Base-by-base conservation (phyloP, 192 early-diverging fungal genomes). In the Coemansia sp. region DNA sequence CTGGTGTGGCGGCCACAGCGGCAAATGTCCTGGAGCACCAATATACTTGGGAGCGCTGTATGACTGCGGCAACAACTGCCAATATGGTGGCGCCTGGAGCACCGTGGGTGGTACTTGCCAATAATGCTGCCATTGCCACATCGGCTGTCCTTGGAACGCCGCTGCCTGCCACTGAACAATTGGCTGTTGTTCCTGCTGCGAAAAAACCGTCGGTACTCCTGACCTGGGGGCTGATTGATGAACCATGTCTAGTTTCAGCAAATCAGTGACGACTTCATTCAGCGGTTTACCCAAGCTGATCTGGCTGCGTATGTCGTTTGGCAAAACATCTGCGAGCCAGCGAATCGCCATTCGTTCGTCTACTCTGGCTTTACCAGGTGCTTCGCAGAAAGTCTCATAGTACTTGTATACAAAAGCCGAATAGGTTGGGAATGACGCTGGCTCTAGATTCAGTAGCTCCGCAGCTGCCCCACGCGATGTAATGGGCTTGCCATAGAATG, bases 301-400 rank as follows among this genome's bases (percentile, higher is more conserved):
- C 13, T 55, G 52, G 52, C 26, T 55, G 52, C 11, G 28, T 3
- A 55, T 1, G 13, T 55, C 3, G 6, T 14, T 3, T 19, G 52
- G 28, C 52, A 55, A 32, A 1, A 55, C 10, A 30, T 55, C 52
- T 26, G 14, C 52, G 26, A 55, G 52, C 52, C 23, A 55, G 52
- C 28, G 52, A 32, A 32, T 32, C 28, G 52, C 52, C 52, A 55
- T 16, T 55, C 11, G 52, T 28, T 55, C 52, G 52, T 55, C 23
- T 14, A 55, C 52, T 30, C 52, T 55, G 52, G 28, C 28, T 55
- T 55, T 55, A 5, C 52, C 28, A 30, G 52, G 28, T 4, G 52
- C 28, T 32, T 55, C 14, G 52, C 52, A 55, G 52, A 30, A 55
- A 10, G 52, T 55, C 52, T 32, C 52, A 32, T 55, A 55, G 28